These are phyloP conservation scores for Ogataea chonburiensis DNA, from an alignment of 805 yeast genomes.

Conservation along the genomic window DNA sequence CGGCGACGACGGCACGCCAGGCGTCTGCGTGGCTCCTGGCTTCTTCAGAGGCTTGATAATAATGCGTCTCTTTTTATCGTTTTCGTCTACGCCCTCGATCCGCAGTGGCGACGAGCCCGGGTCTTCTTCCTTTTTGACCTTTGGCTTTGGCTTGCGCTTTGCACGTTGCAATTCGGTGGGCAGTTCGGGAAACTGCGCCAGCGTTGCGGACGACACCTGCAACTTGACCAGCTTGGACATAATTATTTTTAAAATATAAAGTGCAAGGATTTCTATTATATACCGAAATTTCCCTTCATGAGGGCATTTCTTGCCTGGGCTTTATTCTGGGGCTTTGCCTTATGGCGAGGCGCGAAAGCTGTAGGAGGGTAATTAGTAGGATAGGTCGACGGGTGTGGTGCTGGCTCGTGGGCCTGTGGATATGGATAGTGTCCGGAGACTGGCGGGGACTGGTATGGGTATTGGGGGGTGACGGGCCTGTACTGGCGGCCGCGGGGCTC, in stretches of 20 bases:
- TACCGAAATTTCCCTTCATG: slow-evolving; percentile 67
- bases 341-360: slow-evolving; percentile 46
- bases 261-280: slow-evolving; percentile 39
- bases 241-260: slow-evolving; percentile 2
- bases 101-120: slow-evolving; percentile 19
- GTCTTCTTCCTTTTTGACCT: slow-evolving; percentile 16
- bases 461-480: slow-evolving; percentile 8
- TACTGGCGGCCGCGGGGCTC: slow-evolving; percentile 16
- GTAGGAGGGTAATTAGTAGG: slow-evolving; percentile 28
- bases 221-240: slow-evolving; percentile 19
- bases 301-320: slow-evolving; percentile 63
- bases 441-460: slow-evolving; percentile 4
- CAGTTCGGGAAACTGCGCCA: slow-evolving; percentile 14
- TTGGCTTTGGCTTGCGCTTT: slow-evolving; percentile 9
- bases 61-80: slow-evolving; percentile 10
- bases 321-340: slow-evolving; percentile 43
- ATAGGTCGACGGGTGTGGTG: too few relatives aligned
- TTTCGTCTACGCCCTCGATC: slow-evolving; percentile 20
- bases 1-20: slow-evolving; percentile 13
- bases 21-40: slow-evolving; percentile 12
- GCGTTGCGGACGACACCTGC: slow-evolving; percentile 13
- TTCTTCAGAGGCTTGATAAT: slow-evolving; percentile 10
- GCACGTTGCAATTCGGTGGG: slow-evolving; percentile 11
- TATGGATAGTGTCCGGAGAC: slow-evolving; percentile 33
- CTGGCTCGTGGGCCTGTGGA: slow-evolving; percentile 14